Conservation (phyloP, 2,329 filamentous ascomycete species). For the Huntiella decipiens region DNA sequence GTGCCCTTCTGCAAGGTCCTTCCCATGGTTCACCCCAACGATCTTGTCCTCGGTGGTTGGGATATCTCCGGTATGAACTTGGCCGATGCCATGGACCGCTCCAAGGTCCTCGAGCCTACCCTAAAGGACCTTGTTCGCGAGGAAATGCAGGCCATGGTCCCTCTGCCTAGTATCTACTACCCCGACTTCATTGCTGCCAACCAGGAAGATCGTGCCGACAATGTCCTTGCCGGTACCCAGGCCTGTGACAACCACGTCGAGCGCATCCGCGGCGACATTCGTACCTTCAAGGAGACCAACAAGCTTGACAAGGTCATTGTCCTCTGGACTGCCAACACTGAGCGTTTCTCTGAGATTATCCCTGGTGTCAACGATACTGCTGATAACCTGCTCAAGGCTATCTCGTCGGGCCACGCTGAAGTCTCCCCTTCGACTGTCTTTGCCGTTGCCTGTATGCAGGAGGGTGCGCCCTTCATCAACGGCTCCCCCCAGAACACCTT, state of each 20-base stretch:
- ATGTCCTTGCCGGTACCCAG: constrained; percentile 65
- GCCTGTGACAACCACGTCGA: constrained; percentile 78
- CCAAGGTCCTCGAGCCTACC: constrained; percentile 84
- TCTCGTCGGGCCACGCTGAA: constrained; percentile 72
- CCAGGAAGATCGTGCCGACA: constrained; percentile 91
- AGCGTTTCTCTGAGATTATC: constrained; percentile 81
- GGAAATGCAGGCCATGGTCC: constrained; percentile 77
- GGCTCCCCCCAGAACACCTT: constrained; percentile 98
- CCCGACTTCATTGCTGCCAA: constrained; percentile 98
- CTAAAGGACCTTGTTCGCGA: constrained; percentile 80
- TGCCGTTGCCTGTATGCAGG: constrained; percentile 82
- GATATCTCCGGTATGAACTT: constrained; percentile 88
- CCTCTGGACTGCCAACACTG: constrained; percentile 97
- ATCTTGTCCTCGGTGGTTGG: constrained; percentile 89
- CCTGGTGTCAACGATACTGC: constrained; percentile 89
- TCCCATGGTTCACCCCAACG: constrained; percentile 93
- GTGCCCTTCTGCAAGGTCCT: constrained; percentile 88
- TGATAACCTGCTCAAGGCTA: constrained; percentile 76
- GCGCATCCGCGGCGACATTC: constrained; percentile 81
- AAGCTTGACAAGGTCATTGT: constrained; percentile 87
- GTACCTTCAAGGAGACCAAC: constrained; percentile 76
- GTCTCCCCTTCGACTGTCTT: constrained; percentile 93
- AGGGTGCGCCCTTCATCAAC: constrained; percentile 89
- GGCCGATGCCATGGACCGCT: constrained; percentile 84
- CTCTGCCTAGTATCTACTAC: constrained; percentile 92